Conservation (phyloP, 345 rosid genomes). For the Pugionium cornutum region DNA sequence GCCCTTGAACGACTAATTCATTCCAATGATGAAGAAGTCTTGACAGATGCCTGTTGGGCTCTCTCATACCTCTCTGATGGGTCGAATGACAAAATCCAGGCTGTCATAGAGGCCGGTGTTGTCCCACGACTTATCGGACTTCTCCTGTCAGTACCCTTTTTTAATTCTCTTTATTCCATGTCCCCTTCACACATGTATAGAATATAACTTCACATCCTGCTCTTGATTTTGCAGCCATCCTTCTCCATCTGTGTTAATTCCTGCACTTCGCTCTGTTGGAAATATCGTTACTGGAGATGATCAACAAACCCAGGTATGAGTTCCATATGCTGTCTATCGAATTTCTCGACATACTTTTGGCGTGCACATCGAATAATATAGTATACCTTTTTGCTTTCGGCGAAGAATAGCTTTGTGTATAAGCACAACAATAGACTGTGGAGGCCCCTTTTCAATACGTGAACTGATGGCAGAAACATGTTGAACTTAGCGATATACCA, state of each 20-base stretch:
- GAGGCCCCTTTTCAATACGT: constrained; percentile 6
- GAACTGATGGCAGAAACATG: not conserved
- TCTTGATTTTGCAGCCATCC: constrained; percentile 53
- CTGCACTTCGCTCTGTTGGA: constrained; percentile 90
- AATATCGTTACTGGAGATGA: constrained; percentile 96
- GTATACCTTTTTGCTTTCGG: not conserved
- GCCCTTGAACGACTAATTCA: constrained; percentile 69
- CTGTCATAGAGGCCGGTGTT: constrained; percentile 79
- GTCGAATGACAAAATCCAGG: constrained; percentile 84
- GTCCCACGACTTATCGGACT: constrained; percentile 79
- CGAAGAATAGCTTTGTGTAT: not conserved
- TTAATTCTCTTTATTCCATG: not conserved
- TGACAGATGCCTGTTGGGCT: constrained; percentile 60
- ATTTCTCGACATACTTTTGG: not conserved
- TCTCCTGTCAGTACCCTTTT: constrained; percentile 55
- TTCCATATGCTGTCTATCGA: not conserved
- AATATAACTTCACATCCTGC: constrained; percentile 3
- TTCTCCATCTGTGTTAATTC: constrained; percentile 85
- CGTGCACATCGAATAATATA: not conserved
- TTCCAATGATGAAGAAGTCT: constrained; percentile 87
- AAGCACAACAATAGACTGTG: not conserved
- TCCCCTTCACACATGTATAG: not conserved
- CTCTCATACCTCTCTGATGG: constrained; percentile 93
- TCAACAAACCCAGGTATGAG: constrained; percentile 65
- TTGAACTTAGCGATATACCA: constrained; percentile 9